Base-by-base conservation (phyloP, 2,329 filamentous ascomycete genomes). In the Epichloe brachyelytri region DNA sequence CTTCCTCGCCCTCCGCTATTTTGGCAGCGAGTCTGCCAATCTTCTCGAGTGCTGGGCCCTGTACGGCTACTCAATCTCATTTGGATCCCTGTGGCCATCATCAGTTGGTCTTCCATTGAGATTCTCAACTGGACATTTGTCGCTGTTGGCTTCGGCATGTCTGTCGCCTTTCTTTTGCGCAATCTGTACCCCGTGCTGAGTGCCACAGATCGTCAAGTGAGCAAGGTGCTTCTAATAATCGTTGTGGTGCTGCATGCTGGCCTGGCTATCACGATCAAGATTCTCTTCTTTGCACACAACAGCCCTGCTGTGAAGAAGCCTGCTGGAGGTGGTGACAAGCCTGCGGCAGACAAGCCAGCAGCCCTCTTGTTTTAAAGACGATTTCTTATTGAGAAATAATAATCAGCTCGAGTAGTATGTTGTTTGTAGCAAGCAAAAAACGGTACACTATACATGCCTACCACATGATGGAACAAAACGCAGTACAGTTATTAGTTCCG, bases 31-130 rank as follows among this genome's bases (percentile, higher is more conserved):
- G 65, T 86, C 82, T 51, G 90, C 91, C 55, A 95, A 95, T 68
- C 73, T 98, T 53, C 79, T 98, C 58, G 93, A 98, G 73, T 95
- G 89, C 74, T 90, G 88, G 82, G 87, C 89, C 53, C 74, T 98
- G 37, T 98, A 97, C 68, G 93, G 93, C 50, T 98, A 98, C 73
- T 81, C 52, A 98, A 98, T 71, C 74, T 98, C 62, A 88, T 98
- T 63, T 98, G 93, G 93, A 90, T 98, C 60, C 88, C 86, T 2
- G 90, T 98, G 43, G 90, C 93, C 46, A 71, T 95, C 55, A 87
- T 96, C 58, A 89, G 85, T 65, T 96, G 90, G 86, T 91, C 86
- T 56, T 85, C 86, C 49, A 73, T 96, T 59, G 82, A 81, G 50
- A 81, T 88, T 51, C 79, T 98, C 58, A 98, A 98, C 73, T 97